Conservation (phyloP, 352 stramenopile species). For the Pythium angustatum region DNA sequence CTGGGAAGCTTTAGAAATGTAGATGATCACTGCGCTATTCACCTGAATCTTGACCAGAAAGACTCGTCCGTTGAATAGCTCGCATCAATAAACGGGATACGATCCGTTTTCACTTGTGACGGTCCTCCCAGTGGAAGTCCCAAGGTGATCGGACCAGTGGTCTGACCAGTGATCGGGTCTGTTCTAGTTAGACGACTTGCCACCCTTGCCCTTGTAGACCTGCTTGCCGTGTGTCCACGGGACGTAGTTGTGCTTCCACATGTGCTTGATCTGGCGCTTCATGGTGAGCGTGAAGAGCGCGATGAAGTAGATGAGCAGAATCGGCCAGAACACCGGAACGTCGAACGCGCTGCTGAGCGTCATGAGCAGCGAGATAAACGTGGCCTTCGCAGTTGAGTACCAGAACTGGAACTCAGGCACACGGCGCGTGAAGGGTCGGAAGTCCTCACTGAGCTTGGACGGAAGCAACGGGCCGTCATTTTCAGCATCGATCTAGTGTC, state of each 20-base stretch:
- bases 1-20: no score
- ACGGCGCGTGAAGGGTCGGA: slow-evolving; percentile 90
- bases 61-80: background rate
- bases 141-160: no score
- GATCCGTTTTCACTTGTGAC: background rate
- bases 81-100: background rate
- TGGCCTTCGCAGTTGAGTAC: slow-evolving; percentile 90
- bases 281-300: slow-evolving; percentile 98
- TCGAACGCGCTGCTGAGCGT: slow-evolving; percentile 99
- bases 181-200: slow-evolving; percentile 83
- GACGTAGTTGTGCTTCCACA: slow-evolving; percentile 99
- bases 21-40: no score
- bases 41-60: no score
- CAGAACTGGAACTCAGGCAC: slow-evolving; percentile 99
- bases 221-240: slow-evolving; percentile 96
- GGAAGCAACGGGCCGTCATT: slow-evolving; percentile 90
- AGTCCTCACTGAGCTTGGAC: slow-evolving; percentile 89
- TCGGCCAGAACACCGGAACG: slow-evolving; percentile 99
- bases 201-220: slow-evolving; percentile 90
- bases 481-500: slow-evolving; percentile 79
- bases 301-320: slow-evolving; percentile 99
- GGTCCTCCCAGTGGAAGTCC: background rate
- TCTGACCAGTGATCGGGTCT: no score
- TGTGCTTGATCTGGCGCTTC: slow-evolving; percentile 99
- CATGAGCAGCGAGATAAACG: slow-evolving; percentile 93